Conservation (phyloP, 768 basidiomycete species). For the Tulasnella sp. region DNA sequence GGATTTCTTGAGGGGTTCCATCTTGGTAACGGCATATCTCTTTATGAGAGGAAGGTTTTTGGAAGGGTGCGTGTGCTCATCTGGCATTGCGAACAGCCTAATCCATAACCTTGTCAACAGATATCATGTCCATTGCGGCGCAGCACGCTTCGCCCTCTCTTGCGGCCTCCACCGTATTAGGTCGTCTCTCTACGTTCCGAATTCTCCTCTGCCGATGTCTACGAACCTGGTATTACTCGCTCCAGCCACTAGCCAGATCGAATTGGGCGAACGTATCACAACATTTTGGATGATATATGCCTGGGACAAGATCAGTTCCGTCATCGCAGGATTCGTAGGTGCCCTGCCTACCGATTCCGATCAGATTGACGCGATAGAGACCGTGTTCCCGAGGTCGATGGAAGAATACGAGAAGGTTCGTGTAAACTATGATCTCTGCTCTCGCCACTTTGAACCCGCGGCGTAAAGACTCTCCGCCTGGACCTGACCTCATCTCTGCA, state of each 20-base stretch:
- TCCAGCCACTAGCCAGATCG: neutral
- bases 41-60: constrained; percentile 8
- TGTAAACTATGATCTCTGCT: neutral
- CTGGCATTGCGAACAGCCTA: neutral
- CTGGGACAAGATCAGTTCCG: constrained; percentile 6
- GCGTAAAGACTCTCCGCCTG: neutral
- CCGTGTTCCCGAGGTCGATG: constrained; percentile 1
- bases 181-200: neutral
- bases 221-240: neutral
- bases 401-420: constrained; percentile 7
- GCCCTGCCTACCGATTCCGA: constrained; percentile 1
- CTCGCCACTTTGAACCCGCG: neutral
- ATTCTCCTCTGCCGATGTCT: neutral
- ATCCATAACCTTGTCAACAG: neutral
- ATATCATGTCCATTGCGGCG: constrained; percentile 39
- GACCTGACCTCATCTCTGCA: neutral
- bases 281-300: constrained; percentile 13
- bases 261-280: constrained; percentile 4
- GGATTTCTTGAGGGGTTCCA: constrained; percentile 9
- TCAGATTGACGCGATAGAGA: constrained; percentile 1
- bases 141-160: constrained; percentile 58
- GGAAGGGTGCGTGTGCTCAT: constrained; percentile 1
- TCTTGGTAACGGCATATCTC: constrained; percentile 9
- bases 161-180: constrained; percentile 37
- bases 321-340: constrained; percentile 5